Evolutionary conservation across 2,329 filamentous ascomycete genomes (phyloP).

Genomic region (Trichophyton rubrum): DNA sequence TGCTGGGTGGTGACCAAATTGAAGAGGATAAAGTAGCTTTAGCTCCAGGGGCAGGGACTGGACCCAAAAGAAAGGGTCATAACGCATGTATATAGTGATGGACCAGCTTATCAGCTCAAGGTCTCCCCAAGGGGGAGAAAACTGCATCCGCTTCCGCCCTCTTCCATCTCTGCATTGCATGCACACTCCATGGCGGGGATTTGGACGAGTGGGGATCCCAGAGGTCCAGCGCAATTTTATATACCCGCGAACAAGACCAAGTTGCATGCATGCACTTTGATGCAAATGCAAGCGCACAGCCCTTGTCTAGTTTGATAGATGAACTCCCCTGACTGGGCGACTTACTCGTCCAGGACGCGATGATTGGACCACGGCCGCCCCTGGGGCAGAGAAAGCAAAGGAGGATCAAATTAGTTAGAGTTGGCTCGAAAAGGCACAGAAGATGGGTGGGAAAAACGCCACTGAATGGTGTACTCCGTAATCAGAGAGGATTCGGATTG

Average conservation of each 20-base stretch:
- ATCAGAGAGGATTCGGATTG: no score
- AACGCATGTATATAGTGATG: not conserved
- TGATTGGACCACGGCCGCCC: not conserved
- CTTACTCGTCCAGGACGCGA: not conserved
- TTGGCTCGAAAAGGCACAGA: not conserved
- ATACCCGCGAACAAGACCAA: not conserved
- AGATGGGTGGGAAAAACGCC: not conserved
- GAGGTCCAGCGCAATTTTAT: conserved; percentile 3
- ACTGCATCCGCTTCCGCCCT: not conserved
- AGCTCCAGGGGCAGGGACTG: not conserved
- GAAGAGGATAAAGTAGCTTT: not conserved
- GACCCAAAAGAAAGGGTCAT: not conserved
- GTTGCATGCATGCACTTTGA: not conserved
- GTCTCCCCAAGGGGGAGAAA: not conserved
- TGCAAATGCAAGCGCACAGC: conserved; percentile 1
- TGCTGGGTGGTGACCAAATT: no score
- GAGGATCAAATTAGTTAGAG: no score
- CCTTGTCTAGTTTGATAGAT: not conserved
- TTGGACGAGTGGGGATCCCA: not conserved
- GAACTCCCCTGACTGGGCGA: not conserved
- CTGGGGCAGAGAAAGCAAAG: not conserved
- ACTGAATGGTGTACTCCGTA: not conserved
- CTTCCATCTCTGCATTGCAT: not conserved
- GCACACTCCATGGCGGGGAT: not conserved
- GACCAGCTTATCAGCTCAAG: not conserved